phyloP scores from a whole-genome alignment of 805 yeast genomes.

The Martiniozyma abietophila region DNA sequence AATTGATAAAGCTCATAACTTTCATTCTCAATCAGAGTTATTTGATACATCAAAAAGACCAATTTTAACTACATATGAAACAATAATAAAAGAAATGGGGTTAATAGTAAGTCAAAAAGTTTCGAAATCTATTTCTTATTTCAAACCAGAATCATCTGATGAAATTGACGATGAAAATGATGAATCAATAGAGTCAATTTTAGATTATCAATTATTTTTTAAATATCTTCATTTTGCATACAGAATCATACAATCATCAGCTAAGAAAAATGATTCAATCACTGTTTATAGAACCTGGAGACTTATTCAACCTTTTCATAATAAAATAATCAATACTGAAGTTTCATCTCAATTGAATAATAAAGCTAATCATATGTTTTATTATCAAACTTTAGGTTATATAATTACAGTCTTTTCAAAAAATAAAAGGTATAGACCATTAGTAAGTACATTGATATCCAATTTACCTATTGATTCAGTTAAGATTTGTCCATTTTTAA shows the following conservation, averaged over 20 bases:
- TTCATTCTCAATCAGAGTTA: background rate
- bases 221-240: slow-evolving; percentile 23
- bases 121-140: slow-evolving; percentile 9
- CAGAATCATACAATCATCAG: slow-evolving; percentile 18
- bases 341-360: slow-evolving; percentile 21
- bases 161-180: background rate
- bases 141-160: slow-evolving; percentile 3
- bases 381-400: slow-evolving; percentile 20
- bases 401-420: slow-evolving; percentile 23
- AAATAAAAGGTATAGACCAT: slow-evolving; percentile 19
- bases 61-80: slow-evolving; percentile 5
- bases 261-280: slow-evolving; percentile 19
- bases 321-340: slow-evolving; percentile 18
- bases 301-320: slow-evolving; percentile 24
- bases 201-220: slow-evolving; percentile 16
- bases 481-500: slow-evolving; percentile 24
- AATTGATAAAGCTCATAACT: slow-evolving; percentile 11
- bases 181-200: slow-evolving; percentile 10
- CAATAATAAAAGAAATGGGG: slow-evolving; percentile 15
- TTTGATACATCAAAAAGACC: background rate
- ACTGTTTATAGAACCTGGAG: slow-evolving; percentile 23
- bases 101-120: slow-evolving; percentile 7
- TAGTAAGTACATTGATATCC: slow-evolving; percentile 21
- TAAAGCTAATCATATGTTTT: slow-evolving; percentile 21
- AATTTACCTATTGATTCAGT: slow-evolving; percentile 28